Evolutionary conservation across 2,329 filamentous ascomycete species (phyloP), one percentile per base, ranked within the genome.

Genomic region (Xylaria sp.): DNA sequence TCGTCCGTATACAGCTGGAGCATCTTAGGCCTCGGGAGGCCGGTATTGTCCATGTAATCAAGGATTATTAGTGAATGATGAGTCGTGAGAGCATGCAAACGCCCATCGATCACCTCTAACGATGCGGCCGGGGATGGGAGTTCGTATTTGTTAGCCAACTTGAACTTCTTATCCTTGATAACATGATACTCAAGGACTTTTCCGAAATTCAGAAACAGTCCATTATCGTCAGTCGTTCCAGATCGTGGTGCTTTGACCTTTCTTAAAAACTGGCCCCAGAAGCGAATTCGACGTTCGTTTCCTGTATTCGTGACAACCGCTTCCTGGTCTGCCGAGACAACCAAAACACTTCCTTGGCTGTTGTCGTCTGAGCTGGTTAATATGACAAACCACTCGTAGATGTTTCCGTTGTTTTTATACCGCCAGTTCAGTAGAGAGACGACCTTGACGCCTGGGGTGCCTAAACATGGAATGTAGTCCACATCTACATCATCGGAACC

Each of bases 351-450:
- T 1, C 89, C 88, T 10, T 80, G 79, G 37, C 82, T 59, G 2
- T 82, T 59, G 2, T 74, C 61, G 35, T 55, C 63, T 23, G 48
- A 68, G 13, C 66, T 83, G 0, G 87, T 88, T 3, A 87, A 84
- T 12, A 92, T 84, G 16, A 93, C 83, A 37, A 93, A 82, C 75
- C 89, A 91, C 1, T 86, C 84, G 78, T 90, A 91, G 0, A 80
- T 84, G 64, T 85, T 87, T n/a, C 82, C 83, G 44, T 87, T 83
- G 64, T 87, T 86, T 37, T 82, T 79, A 69, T 87, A 88, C 5
- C 83, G 77, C 92, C 92, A 94, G 69, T 92, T 89, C 1, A 85
- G 78, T 8, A 94, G 78, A 0, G 87, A 84, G 51, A 87, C 83
- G 1, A 94, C 86, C 47, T 83, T 84, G 70, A 92, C 89, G 0